phyloP scores from a whole-genome alignment of 1,284 basidiomycete genomes.

The Ganoderma lingzhi region DNA sequence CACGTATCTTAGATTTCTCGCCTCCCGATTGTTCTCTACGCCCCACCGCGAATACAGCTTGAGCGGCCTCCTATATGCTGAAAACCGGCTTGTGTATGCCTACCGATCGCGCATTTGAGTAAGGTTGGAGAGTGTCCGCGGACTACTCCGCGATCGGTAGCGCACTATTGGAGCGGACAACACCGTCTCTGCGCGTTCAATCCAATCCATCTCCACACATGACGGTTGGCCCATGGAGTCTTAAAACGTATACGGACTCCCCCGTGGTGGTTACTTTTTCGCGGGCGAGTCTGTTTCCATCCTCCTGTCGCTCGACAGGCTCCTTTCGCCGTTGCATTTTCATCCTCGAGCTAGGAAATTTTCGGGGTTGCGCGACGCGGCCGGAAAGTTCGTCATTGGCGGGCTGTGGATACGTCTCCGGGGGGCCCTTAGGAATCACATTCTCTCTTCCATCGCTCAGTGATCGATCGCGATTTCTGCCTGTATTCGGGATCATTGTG shows the following conservation, averaged over 20 bases:
- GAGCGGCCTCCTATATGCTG: background rate
- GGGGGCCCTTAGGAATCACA: background rate
- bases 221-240: background rate
- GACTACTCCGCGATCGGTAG: background rate
- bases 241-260: background rate
- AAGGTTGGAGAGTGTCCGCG: background rate
- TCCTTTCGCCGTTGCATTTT: background rate
- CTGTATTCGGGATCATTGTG: background rate
- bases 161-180: background rate
- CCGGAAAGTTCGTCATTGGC: background rate
- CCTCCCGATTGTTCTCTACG: background rate
- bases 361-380: background rate
- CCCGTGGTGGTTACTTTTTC: background rate
- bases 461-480: background rate
- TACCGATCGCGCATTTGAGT: background rate
- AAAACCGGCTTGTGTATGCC: background rate
- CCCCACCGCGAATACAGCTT: background rate
- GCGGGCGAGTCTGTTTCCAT: background rate
- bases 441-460: background rate
- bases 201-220: background rate
- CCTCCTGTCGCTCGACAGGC: background rate
- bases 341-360: background rate
- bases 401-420: background rate
- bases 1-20: background rate
- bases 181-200: background rate